Conservation (phyloP, 768 basidiomycete species). For the Serpula lacrymans region DNA sequence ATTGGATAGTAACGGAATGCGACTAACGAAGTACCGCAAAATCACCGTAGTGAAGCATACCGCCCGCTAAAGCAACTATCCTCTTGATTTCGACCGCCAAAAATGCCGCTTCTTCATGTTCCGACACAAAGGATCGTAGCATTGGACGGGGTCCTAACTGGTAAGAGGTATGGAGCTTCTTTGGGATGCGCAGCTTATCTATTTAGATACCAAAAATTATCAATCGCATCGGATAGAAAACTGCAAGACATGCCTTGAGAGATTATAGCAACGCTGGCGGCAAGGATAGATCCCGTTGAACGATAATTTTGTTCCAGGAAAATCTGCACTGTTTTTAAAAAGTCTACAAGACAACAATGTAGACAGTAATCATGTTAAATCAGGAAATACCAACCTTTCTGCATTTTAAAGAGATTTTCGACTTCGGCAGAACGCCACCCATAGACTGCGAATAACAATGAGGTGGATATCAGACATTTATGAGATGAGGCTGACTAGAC, state of each 20-base stretch:
- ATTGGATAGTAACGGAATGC: background rate
- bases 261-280: conserved; percentile 73
- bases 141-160: conserved; percentile 58
- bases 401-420: conserved; percentile 72
- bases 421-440: conserved; percentile 86
- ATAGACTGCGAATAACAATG: conserved; percentile 48
- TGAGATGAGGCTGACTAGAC: conserved; percentile 48
- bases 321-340: conserved; percentile 60
- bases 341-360: conserved; percentile 42
- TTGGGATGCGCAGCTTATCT: conserved; percentile 77
- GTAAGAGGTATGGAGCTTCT: conserved; percentile 69
- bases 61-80: conserved; percentile 70
- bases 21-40: conserved; percentile 78
- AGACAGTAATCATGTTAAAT: background rate
- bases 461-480: conserved; percentile 3
- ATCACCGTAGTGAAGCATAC: conserved; percentile 67
- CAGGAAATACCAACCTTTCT: conserved; percentile 40
- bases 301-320: conserved; percentile 86
- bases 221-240: background rate
- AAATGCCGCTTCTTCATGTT: conserved; percentile 64
- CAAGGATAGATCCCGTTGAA: conserved; percentile 73
- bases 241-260: conserved; percentile 58
- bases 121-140: conserved; percentile 48
- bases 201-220: background rate
- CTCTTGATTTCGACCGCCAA: conserved; percentile 79